phyloP scores from a whole-genome alignment of 208 protist species.

The Trypanosoma caninum region DNA sequence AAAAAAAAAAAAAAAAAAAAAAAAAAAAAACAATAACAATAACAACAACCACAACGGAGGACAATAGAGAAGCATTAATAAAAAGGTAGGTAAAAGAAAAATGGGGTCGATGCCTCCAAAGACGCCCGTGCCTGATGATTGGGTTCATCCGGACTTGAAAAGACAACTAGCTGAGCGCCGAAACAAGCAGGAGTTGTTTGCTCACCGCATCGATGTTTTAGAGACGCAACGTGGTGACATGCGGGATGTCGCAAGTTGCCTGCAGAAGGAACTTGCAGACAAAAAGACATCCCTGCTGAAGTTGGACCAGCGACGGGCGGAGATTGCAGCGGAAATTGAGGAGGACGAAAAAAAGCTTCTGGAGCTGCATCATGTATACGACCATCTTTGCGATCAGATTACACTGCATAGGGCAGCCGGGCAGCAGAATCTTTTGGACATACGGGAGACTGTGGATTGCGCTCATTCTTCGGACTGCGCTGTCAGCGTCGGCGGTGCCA shows the following conservation, averaged over 20 bases:
- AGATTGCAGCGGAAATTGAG: conserved; percentile 10
- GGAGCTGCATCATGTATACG: neutral
- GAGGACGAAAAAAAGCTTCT: neutral
- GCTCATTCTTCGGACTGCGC: neutral
- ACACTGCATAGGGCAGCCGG: conserved; percentile 24
- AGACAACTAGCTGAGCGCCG: conserved; percentile 31
- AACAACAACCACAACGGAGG: too few relatives aligned
- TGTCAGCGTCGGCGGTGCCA: neutral
- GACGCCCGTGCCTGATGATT: conserved; percentile 34
- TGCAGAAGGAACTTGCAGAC: conserved; percentile 29
- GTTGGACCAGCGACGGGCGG: conserved; percentile 4
- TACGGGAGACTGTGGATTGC: neutral
- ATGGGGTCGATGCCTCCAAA: conserved; percentile 24
- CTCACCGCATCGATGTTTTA: conserved; percentile 29
- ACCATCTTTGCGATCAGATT: conserved; percentile 14
- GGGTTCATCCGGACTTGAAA: conserved; percentile 69
- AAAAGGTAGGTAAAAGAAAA: too few relatives aligned
- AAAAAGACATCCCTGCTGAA: conserved; percentile 24
- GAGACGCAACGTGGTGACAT: conserved; percentile 22
- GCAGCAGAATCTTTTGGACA: conserved; percentile 1
- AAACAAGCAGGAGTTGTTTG: neutral
- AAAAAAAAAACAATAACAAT: too few relatives aligned
- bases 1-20: too few relatives aligned
- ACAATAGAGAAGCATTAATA: too few relatives aligned
- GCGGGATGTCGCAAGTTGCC: neutral